Conservation (phyloP, 2,329 filamentous ascomycete genomes). For the Cercospora sesami region DNA sequence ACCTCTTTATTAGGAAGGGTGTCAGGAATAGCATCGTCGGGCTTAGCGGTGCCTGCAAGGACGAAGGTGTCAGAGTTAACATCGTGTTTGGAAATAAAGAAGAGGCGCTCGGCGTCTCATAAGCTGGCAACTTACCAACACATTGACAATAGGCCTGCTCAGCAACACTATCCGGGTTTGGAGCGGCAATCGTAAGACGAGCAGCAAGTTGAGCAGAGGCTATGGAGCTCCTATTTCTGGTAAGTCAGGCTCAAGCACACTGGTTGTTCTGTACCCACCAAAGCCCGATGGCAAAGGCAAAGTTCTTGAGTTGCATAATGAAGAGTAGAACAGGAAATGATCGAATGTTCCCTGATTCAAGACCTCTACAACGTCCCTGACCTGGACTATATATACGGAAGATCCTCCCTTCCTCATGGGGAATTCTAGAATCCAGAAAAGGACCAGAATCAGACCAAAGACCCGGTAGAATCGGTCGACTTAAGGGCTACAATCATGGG, state of each 20-base stretch:
- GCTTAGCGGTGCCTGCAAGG: neutral
- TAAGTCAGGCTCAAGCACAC: neutral
- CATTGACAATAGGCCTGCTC: neutral
- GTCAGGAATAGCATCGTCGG: neutral
- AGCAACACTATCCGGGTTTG: neutral
- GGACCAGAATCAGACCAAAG: neutral
- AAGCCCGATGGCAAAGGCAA: neutral
- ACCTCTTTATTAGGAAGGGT: neutral
- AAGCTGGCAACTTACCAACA: neutral
- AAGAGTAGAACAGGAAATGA: too few species aligned
- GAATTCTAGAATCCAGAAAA: neutral
- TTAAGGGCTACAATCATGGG: neutral
- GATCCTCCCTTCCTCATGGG: neutral
- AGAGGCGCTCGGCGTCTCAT: too few species aligned
- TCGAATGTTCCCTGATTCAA: too few species aligned
- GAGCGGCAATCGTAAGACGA: neutral
- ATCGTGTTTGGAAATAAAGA: too few species aligned
- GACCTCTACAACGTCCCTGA: neutral
- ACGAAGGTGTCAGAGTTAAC: neutral
- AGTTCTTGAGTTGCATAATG: neutral
- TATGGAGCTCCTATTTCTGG: neutral
- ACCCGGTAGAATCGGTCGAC: neutral
- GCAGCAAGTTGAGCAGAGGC: neutral
- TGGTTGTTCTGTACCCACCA: neutral
- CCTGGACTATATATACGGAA: neutral